Evolutionary conservation across 192 early-diverging fungal species (phyloP).

Genomic region (Jimgerdemannia flammicorona): DNA sequence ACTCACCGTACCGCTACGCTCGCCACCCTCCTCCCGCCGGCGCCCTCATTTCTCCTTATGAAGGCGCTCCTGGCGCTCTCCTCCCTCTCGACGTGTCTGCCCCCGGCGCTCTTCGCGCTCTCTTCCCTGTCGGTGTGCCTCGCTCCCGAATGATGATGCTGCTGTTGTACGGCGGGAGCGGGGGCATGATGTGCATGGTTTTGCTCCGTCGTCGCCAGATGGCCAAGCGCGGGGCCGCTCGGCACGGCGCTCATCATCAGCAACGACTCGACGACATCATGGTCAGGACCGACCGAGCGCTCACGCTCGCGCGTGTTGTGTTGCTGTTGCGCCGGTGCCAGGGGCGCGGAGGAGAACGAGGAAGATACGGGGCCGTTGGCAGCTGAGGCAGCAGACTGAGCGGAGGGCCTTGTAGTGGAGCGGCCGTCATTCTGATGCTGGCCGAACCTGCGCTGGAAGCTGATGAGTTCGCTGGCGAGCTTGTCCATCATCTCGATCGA

Average conservation of each 20-base stretch:
- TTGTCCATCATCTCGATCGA: constrained; percentile 50
- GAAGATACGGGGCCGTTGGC: not conserved
- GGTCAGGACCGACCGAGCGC: not conserved
- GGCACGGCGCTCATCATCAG: not conserved
- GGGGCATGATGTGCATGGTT: not conserved
- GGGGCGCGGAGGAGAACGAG: not conserved
- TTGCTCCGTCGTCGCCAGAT: not conserved
- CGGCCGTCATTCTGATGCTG: constrained; percentile 4
- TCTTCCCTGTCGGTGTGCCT: not conserved
- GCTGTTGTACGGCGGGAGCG: too few species aligned
- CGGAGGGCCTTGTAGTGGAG: not conserved
- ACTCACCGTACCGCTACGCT: not conserved
- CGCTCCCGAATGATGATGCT: not conserved
- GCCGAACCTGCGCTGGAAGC: constrained; percentile 48
- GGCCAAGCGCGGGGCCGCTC: not conserved
- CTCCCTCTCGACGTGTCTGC: not conserved
- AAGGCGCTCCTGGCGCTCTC: not conserved
- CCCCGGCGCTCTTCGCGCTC: not conserved
- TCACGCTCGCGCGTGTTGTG: not conserved
- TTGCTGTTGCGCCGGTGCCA: not conserved
- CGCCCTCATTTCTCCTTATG: not conserved
- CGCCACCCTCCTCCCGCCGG: not conserved
- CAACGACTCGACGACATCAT: not conserved
- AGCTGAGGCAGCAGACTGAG: not conserved
- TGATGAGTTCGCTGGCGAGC: constrained; percentile 44